Conservation (phyloP, 1,284 basidiomycete genomes). For the Abortiporus biennis region DNA sequence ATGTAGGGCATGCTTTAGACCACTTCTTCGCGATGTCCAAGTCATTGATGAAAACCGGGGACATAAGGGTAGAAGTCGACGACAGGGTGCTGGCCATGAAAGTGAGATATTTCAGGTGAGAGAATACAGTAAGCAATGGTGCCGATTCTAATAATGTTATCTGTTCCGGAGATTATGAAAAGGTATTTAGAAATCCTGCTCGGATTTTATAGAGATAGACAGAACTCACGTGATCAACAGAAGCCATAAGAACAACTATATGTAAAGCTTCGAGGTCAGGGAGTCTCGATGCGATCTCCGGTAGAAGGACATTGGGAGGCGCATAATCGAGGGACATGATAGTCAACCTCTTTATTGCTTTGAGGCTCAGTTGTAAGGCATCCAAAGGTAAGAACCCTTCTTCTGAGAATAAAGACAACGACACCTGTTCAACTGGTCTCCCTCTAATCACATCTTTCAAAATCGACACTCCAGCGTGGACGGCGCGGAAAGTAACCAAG, state of each 20-base stretch:
- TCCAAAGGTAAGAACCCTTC: constrained; percentile 33
- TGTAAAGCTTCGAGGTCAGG: constrained; percentile 49
- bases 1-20: constrained; percentile 34
- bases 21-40: constrained; percentile 27
- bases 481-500: constrained; percentile 44
- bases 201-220: too few species aligned
- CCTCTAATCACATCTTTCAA: constrained; percentile 40
- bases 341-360: constrained; percentile 41
- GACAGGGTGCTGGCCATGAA: constrained; percentile 29
- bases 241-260: constrained; percentile 42
- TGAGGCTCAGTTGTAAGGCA: constrained; percentile 33
- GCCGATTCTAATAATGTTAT: constrained; percentile 22
- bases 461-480: constrained; percentile 41
- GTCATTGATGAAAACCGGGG: constrained; percentile 24
- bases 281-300: constrained; percentile 38
- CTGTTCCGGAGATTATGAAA: too few species aligned
- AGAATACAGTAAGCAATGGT: constrained; percentile 24
- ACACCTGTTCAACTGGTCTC: constrained; percentile 44
- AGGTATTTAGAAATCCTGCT: neutral
- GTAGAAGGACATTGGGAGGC: constrained; percentile 34
- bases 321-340: constrained; percentile 50
- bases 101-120: constrained; percentile 32
- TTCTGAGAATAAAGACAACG: constrained; percentile 44
- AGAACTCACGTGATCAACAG: constrained; percentile 35
- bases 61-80: constrained; percentile 3